Evolutionary conservation across 2,329 filamentous ascomycete genomes (phyloP).

Genomic region (Penicillium sumatraense): DNA sequence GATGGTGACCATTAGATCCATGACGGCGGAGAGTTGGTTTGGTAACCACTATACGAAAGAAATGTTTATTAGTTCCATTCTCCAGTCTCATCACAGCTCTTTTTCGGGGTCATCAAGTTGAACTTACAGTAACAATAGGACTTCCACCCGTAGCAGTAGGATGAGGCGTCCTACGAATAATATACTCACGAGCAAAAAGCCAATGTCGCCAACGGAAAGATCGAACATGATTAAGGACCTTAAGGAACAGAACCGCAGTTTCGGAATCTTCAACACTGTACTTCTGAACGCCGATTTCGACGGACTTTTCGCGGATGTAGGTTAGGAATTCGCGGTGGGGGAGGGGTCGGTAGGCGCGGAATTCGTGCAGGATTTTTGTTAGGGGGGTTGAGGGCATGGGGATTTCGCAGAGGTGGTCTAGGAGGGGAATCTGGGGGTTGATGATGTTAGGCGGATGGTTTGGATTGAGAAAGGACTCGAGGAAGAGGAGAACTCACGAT

Average conservation of each 20-base stretch:
- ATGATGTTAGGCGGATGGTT: neutral
- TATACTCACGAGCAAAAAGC: slow-evolving; percentile 55
- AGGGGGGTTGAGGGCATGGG: slow-evolving; percentile 88
- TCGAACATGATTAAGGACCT: slow-evolving; percentile 51
- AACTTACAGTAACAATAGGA: slow-evolving; percentile 52
- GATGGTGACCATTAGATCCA: slow-evolving; percentile 53
- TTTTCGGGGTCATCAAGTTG: too few relatives aligned
- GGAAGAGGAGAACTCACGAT: slow-evolving; percentile 59
- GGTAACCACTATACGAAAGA: slow-evolving; percentile 46
- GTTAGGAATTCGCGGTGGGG: slow-evolving; percentile 86
- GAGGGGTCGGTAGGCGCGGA: slow-evolving; percentile 84
- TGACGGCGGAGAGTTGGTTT: slow-evolving; percentile 54
- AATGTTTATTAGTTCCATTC: neutral
- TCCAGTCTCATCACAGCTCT: neutral
- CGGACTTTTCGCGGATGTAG: slow-evolving; percentile 64
- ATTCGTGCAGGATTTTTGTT: slow-evolving; percentile 85
- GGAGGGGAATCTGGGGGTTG: slow-evolving; percentile 68
- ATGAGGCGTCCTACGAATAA: slow-evolving; percentile 50
- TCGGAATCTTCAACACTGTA: slow-evolving; percentile 44
- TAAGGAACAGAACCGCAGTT: slow-evolving; percentile 50
- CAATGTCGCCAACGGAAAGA: slow-evolving; percentile 57
- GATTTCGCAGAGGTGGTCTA: slow-evolving; percentile 85
- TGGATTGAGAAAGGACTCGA: neutral
- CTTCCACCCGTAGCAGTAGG: slow-evolving; percentile 55
- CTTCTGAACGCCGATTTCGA: slow-evolving; percentile 49